Evolutionary conservation across 1,284 basidiomycete species (phyloP).

Genomic region (Microbotryum scabiosae): DNA sequence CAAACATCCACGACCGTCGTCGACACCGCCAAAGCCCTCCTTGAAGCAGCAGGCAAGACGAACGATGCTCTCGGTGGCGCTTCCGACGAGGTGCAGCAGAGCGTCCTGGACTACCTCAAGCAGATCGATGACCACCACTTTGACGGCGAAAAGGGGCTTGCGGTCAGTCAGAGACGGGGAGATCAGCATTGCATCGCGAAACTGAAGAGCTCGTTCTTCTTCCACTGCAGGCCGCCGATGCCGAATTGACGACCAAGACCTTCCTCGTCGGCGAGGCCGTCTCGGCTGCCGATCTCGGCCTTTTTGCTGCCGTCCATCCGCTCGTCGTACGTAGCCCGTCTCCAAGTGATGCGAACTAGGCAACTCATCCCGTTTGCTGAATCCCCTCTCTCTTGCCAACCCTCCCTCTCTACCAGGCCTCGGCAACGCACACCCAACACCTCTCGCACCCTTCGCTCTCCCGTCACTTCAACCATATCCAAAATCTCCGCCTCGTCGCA

Average conservation of each 20-base stretch:
- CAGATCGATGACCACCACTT: conserved; percentile 10
- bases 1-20: conserved; percentile 7
- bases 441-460: conserved; percentile 54
- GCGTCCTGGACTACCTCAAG: conserved; percentile 16
- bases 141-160: not conserved
- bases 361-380: not conserved
- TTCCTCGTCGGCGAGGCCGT: conserved; percentile 67
- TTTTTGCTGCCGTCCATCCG: conserved; percentile 75
- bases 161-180: not conserved
- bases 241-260: conserved; percentile 63
- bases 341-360: no score
- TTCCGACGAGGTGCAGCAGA: conserved; percentile 10
- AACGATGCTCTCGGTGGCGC: conserved; percentile 24
- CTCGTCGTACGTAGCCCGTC: conserved; percentile 52
- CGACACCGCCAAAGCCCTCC: conserved; percentile 15
- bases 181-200: not conserved
- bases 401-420: conserved; percentile 1
- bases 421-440: conserved; percentile 18
- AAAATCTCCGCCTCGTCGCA: conserved; percentile 57
- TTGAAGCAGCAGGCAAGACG: conserved; percentile 30
- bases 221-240: conserved; percentile 68
- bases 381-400: no score
- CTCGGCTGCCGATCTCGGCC: conserved; percentile 74
- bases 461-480: conserved; percentile 89
- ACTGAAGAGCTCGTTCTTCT: not conserved